Percentiles rank a stretch among this genome's conserved stretches.
Conservation (phyloP, 164 flowering plant genomes). For the Cinnamomum micranthum region DNA sequence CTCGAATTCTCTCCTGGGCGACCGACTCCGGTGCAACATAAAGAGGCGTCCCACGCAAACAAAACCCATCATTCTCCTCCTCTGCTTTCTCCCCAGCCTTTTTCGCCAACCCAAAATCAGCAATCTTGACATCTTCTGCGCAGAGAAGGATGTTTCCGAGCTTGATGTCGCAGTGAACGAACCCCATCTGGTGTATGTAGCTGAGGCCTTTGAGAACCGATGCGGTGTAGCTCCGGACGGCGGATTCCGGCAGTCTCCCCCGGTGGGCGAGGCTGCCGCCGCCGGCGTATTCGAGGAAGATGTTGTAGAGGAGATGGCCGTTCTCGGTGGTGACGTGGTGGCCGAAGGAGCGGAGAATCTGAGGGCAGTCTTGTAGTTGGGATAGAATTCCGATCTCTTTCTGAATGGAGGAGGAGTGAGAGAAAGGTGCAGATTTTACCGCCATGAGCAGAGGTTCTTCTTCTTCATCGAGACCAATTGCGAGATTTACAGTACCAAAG, state of each 20-base stretch:
- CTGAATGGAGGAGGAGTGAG: conserved; percentile 27
- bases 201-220: conserved; percentile 43
- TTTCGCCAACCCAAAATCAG: conserved; percentile 88
- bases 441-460: conserved; percentile 32
- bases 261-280: conserved; percentile 46
- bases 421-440: conserved; percentile 40
- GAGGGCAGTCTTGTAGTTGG: conserved; percentile 26
- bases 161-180: conserved; percentile 79
- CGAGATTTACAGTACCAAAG: conserved; percentile 46
- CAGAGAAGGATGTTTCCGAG: conserved; percentile 47
- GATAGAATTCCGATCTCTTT: conserved; percentile 40
- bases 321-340: conserved; percentile 31
- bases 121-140: conserved; percentile 42
- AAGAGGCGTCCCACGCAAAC: conserved; percentile 68
- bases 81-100: conserved; percentile 9
- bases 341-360: conserved; percentile 46
- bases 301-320: conserved; percentile 40
- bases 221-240: conserved; percentile 35
- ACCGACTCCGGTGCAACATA: conserved; percentile 78
- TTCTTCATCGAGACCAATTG: conserved; percentile 13
- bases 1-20: conserved; percentile 36
- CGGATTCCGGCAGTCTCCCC: conserved; percentile 34
- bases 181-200: conserved; percentile 47
- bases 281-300: conserved; percentile 56
- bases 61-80: conserved; percentile 21